Evolutionary conservation across 1,139 yeast genomes (phyloP), one percentile per base, ranked within the genome.

Genomic region (Scheffersomyces titani): DNA sequence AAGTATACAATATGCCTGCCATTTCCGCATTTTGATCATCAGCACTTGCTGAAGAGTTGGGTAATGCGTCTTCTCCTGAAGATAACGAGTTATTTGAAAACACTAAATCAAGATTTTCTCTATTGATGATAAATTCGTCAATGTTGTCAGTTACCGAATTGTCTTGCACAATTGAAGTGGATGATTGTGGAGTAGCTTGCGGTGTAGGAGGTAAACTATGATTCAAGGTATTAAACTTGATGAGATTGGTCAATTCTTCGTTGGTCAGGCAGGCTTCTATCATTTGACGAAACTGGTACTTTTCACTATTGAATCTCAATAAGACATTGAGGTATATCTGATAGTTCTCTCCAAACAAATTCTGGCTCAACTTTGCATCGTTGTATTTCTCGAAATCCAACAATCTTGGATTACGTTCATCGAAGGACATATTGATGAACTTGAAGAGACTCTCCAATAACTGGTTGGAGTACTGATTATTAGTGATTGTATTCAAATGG

Each of bases 1-100:
- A 76, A 0, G 90, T 85, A 78, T 88, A 87, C 18, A 89, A 69
- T 21, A 89, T 78, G 0, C 93, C 93, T 51, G 79, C 70, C 57
- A 74, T 76, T 55, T 77, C 80, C 4, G 74, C 65, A 9, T 64
- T 67, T 51, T 70, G 72, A 53, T 71, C 74, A 19, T 64, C 62
- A 19, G 59, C 64, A 45, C 54, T 19, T 5, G 61, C 59, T 19
- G 60, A 53, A 9, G 63, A 52, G 6, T 59, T 49, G 21, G 51
- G 51, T 1, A 47, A 68, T 48, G 64, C 67, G 4, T 62, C 49
- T 21, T 65, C 61, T 44, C 52, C 45, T 16, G 57, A 21, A 11
- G 45, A 46, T 4, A 21, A 51, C 19, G 54, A 51, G n/a, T 55
- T 55, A 44, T 51, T 55, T 5, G 59, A 50, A 57, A 77, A 78